Evolutionary conservation across 208 protist genomes (phyloP), one percentile per base, ranked within the genome.

Genomic region (Leishmania martiniquensis): DNA sequence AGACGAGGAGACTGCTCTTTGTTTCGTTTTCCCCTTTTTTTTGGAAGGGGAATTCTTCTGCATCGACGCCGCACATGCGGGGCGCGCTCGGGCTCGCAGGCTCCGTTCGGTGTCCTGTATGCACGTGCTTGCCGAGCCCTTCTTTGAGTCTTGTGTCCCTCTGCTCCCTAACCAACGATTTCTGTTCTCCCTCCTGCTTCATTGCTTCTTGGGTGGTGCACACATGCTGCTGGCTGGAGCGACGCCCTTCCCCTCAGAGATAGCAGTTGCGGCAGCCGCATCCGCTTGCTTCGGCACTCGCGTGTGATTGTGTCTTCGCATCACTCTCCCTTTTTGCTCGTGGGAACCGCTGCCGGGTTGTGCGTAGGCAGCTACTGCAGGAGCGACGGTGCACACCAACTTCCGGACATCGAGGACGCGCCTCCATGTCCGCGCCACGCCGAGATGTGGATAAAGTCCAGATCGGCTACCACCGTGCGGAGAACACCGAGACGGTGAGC

Each of bases 401-500:
- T 1, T 32, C 12, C 29, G 42, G 13, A 42, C 1, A 55, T 12
- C 4, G 7, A 72, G 15, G 5, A 66, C 25, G 25, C 54, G 9
- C 15, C 32, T 72, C 13, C 32, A 78, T 77, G 70, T 75, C 69
- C 20, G 37, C 76, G 72, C 39, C 52, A 55, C 29, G 57, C 70
- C 85, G 81, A 66, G 77, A 91, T 77, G 74, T 80, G 17, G 84
- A 92, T 76, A 93, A 90, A 77, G 89, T 92, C 44, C 87, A 87
- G 76, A 78, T 97, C 49, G 90, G 91, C 77, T 92, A 89, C 70
- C 83, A 96, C 79, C 88, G 91, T 32, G 84, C 86, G 7, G 88
- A 92, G 57, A 93, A 96, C 82, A 93, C 91, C 4, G 91, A 97
- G 72, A 97, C 94, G 6, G 85, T 87, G 37, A 97, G 94, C 77